Evolutionary conservation across 148 eudicot species (phyloP).

Genomic region (Amaranthus hypochondriacus): DNA sequence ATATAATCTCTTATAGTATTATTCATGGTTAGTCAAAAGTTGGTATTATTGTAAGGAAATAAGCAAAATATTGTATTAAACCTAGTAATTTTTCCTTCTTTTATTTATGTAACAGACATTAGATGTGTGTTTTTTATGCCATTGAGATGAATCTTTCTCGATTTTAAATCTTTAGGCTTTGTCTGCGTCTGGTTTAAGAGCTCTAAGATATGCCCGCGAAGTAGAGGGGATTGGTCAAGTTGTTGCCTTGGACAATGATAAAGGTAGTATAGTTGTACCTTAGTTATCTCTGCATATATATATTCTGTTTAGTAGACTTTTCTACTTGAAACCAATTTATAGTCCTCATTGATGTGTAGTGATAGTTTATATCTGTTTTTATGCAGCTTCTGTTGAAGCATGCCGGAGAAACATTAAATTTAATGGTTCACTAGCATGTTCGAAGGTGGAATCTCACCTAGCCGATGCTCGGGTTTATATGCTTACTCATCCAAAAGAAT

Average conservation of each 20-base stretch:
- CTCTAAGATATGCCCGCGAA: constrained; percentile 96
- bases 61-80: no score
- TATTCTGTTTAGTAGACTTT: not conserved
- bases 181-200: constrained; percentile 97
- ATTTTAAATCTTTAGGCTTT: constrained; percentile 50
- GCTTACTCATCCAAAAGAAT: constrained; percentile 98
- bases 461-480: constrained; percentile 95
- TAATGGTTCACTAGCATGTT: constrained; percentile 83
- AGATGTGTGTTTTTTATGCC: no score
- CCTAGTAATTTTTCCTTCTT: no score
- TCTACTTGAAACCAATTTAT: not conserved
- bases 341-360: not conserved
- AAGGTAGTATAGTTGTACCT: constrained; percentile 35
- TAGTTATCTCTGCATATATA: not conserved
- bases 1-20: not conserved
- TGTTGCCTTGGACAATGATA: constrained; percentile 90
- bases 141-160: not conserved
- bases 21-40: no score
- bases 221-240: constrained; percentile 86
- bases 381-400: constrained; percentile 88
- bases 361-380: not conserved
- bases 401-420: constrained; percentile 92
- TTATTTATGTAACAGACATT: no score
- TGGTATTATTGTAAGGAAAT: no score
- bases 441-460: constrained; percentile 90